Evolutionary conservation across 192 early-diverging fungal genomes (phyloP).

Genomic region (Geranomyces variabilis): DNA sequence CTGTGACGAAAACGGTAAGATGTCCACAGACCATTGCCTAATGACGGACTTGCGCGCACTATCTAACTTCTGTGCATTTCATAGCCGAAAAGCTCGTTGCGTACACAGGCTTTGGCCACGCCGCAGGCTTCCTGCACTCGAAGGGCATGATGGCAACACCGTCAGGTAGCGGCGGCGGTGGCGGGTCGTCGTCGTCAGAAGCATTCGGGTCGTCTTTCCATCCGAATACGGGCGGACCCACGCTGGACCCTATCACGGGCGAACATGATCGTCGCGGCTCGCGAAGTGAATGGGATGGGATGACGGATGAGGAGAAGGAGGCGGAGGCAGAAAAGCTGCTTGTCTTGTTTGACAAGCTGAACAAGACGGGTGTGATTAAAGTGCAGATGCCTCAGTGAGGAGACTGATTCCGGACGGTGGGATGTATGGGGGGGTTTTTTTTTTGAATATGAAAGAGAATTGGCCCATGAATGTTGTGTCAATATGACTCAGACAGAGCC

Average conservation of each 20-base stretch:
- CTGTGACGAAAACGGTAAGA: constrained; percentile 61
- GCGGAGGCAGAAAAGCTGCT: constrained; percentile 89
- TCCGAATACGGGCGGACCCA: not conserved
- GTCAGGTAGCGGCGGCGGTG: constrained; percentile 14
- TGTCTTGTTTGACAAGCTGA: constrained; percentile 91
- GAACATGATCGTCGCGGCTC: constrained; percentile 47
- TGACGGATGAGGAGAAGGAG: constrained; percentile 98
- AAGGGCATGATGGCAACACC: constrained; percentile 54
- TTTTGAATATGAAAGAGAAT: too few species aligned
- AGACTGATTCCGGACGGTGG: not conserved
- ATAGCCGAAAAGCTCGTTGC: constrained; percentile 58
- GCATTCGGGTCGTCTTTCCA: not conserved
- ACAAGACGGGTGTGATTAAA: constrained; percentile 88
- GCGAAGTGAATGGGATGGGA: constrained; percentile 61
- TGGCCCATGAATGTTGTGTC: too few species aligned
- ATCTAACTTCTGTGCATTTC: constrained; percentile 44
- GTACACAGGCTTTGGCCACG: constrained; percentile 91
- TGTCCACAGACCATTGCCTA: too few species aligned
- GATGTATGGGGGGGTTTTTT: too few species aligned
- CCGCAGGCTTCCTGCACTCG: constrained; percentile 85
- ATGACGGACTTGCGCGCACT: too few species aligned
- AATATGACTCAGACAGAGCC: too few species aligned
- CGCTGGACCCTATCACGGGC: constrained; percentile 88
- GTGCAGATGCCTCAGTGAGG: constrained; percentile 43
- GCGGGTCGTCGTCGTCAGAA: not conserved